Conservation (phyloP, 805 yeast genomes). For the Ogataea degrootiae region DNA sequence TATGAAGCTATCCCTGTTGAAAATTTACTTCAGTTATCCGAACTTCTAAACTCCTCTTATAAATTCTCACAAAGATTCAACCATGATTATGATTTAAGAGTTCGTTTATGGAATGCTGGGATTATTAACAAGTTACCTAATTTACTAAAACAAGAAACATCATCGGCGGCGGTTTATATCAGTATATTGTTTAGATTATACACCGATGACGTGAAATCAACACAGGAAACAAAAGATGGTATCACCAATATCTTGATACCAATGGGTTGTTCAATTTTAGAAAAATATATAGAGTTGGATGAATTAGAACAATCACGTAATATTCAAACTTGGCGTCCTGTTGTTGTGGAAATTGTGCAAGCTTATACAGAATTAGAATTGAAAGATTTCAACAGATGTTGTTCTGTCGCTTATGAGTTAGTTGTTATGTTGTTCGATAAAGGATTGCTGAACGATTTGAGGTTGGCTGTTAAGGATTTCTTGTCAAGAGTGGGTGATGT, state of each 20-base stretch:
- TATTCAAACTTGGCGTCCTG: constrained; percentile 86
- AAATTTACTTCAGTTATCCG: constrained; percentile 55
- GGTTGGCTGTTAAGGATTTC: constrained; percentile 57
- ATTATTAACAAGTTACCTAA: constrained; percentile 91
- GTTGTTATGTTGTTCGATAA: constrained; percentile 58
- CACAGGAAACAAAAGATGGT: constrained; percentile 39
- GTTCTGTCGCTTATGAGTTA: constrained; percentile 57
- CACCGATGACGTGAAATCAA: constrained; percentile 54
- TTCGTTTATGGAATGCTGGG: constrained; percentile 87
- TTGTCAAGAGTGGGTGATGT: constrained; percentile 47
- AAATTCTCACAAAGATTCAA: constrained; percentile 83
- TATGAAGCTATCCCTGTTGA: constrained; percentile 65
- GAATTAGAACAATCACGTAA: constrained; percentile 77
- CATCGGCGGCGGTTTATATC: constrained; percentile 82
- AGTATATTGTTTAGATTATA: constrained; percentile 76
- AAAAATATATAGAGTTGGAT: constrained; percentile 65
- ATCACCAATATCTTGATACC: constrained; percentile 57
- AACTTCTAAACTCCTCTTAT: constrained; percentile 63
- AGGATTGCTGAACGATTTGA: constrained; percentile 54
- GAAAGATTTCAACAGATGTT: constrained; percentile 55
- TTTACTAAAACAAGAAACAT: constrained; percentile 83
- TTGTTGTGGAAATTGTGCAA: constrained; percentile 79
- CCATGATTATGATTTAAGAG: constrained; percentile 80
- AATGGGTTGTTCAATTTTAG: constrained; percentile 65
- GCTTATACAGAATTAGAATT: constrained; percentile 77